phyloP scores from a whole-genome alignment of 176 grass and related monocot species.

The Juncus effusus region DNA sequence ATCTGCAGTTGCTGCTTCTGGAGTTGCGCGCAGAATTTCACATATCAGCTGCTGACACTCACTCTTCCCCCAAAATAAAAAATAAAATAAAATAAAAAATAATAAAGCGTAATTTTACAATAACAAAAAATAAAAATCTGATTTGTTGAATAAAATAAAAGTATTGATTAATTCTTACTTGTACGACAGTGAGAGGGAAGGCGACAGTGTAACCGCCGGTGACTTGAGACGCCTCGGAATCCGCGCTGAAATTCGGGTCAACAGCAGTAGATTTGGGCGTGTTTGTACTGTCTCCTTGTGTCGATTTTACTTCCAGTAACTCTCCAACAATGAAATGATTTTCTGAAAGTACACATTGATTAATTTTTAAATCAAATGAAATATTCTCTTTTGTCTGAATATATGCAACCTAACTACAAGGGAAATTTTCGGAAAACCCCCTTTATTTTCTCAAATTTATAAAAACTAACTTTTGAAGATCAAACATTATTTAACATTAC shows the following conservation, averaged over 20 bases:
- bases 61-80: constrained; percentile 49
- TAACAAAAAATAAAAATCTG: constrained; percentile 11
- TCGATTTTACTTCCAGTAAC: constrained; percentile 84
- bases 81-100: constrained; percentile 15
- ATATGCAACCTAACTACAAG: too few relatives aligned
- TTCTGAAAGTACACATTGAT: constrained; percentile 34
- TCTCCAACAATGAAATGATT: constrained; percentile 93
- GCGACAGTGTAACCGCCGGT: constrained; percentile 88
- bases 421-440: too few relatives aligned
- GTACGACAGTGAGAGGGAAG: constrained; percentile 82
- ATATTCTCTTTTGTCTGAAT: too few relatives aligned
- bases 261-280: constrained; percentile 49
- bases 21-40: constrained; percentile 96
- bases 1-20: constrained; percentile 97
- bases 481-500: too few relatives aligned
- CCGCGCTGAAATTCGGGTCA: constrained; percentile 66
- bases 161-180: constrained; percentile 45
- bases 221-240: constrained; percentile 86
- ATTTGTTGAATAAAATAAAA: constrained; percentile 23
- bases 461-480: too few relatives aligned
- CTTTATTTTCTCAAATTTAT: too few relatives aligned
- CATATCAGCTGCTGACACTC: constrained; percentile 98
- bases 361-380: too few relatives aligned
- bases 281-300: constrained; percentile 52
- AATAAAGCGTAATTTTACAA: not conserved